Evolutionary conservation across 2,329 filamentous ascomycete genomes (phyloP).

Genomic region (Colletotrichum gigasporum): DNA sequence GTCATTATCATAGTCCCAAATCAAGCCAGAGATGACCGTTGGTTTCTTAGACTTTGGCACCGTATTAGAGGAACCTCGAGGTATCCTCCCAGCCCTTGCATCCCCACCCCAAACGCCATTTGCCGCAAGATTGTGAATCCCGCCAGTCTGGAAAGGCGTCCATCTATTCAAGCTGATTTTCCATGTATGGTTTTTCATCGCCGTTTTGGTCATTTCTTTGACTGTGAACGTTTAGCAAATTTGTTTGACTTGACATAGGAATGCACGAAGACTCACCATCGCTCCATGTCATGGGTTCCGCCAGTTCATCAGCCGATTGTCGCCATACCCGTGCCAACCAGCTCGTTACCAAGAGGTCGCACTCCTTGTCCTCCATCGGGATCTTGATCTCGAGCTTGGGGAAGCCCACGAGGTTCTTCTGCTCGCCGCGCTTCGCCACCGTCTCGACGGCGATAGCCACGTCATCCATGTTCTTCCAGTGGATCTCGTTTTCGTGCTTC

Average conservation of each 20-base stretch:
- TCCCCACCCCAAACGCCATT: no score
- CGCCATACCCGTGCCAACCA: conserved; percentile 42
- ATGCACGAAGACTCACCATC: conserved; percentile 30
- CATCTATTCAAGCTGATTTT: no score
- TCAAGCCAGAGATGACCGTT: no score
- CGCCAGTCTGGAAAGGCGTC: no score
- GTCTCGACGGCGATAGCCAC: conserved; percentile 38
- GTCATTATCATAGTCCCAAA: no score
- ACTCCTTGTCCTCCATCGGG: conserved; percentile 35
- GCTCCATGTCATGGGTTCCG: conserved; percentile 37
- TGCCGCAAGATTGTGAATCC: no score
- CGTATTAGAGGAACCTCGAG: no score
- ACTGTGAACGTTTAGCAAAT: not conserved
- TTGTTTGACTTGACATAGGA: not conserved
- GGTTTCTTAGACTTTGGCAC: no score
- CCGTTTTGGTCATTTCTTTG: conserved; percentile 3
- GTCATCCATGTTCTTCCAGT: conserved; percentile 37
- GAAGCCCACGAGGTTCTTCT: conserved; percentile 29
- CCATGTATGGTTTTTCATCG: not conserved
- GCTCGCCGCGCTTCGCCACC: conserved; percentile 31
- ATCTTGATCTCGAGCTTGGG: conserved; percentile 37
- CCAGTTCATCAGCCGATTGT: conserved; percentile 35
- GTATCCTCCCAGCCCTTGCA: no score
- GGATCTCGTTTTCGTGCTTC: conserved; percentile 35
- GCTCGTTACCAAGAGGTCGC: conserved; percentile 40